Percentiles rank a stretch among this genome's conserved stretches.
Conservation (phyloP, 2,329 filamentous ascomycete species). For the Blastomyces percursus region DNA sequence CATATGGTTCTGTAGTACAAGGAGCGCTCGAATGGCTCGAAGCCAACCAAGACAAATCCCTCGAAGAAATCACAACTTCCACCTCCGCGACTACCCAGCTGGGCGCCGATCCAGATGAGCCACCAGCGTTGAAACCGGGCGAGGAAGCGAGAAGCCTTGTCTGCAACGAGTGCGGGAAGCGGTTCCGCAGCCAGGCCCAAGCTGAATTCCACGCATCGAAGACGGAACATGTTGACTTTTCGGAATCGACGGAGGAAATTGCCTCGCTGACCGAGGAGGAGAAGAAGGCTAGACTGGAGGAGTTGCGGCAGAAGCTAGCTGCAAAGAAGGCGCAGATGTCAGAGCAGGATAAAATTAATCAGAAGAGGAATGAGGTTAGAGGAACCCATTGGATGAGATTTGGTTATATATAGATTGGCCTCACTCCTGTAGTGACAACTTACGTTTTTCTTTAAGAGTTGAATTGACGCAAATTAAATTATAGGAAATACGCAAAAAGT, state of each 20-base stretch:
- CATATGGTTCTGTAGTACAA: conserved; percentile 49
- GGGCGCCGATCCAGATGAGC: conserved; percentile 45
- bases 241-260: conserved; percentile 86
- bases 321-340: conserved; percentile 12
- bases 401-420: background rate
- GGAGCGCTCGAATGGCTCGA: conserved; percentile 92
- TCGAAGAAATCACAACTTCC: conserved; percentile 31
- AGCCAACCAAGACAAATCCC: conserved; percentile 72
- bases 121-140: conserved; percentile 57
- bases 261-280: conserved; percentile 84
- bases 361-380: conserved; percentile 16
- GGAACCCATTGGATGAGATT: background rate
- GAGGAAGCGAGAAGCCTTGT: conserved; percentile 68
- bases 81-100: conserved; percentile 34
- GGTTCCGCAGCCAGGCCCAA: conserved; percentile 67
- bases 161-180: conserved; percentile 92
- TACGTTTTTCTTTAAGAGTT: background rate
- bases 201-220: conserved; percentile 87
- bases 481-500: conserved; percentile 64
- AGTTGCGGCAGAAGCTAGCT: conserved; percentile 13
- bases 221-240: conserved; percentile 83
- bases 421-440: background rate
- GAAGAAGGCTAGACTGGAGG: conserved; percentile 60
- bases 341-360: conserved; percentile 15
- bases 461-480: background rate